Conservation (phyloP, 1,284 basidiomycete species). For the Moesziomyces sp. region DNA sequence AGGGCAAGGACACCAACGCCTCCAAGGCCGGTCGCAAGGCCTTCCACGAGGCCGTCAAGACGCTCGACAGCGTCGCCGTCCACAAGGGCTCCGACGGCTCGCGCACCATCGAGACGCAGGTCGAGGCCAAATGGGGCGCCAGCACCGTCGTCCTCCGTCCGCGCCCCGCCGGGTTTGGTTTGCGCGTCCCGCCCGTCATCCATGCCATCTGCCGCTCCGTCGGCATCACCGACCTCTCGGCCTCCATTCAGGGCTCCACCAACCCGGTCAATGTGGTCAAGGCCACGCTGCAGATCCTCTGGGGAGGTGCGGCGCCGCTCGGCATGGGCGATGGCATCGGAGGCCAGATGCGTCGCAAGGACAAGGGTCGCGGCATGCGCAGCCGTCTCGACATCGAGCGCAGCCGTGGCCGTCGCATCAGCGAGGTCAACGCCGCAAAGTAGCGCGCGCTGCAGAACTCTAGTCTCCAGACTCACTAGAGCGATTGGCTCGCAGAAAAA, state of each 20-base stretch:
- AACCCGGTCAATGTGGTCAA: slow-evolving; percentile 78
- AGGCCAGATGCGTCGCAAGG: slow-evolving; percentile 59
- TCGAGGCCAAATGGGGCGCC: slow-evolving; percentile 85
- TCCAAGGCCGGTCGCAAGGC: slow-evolving; percentile 76
- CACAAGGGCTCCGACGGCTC: slow-evolving; percentile 58
- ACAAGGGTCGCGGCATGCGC: slow-evolving; percentile 63
- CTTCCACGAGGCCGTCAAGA: slow-evolving; percentile 79
- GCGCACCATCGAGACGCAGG: slow-evolving; percentile 85
- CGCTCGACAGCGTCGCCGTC: slow-evolving; percentile 83
- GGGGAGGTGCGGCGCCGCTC: slow-evolving; percentile 58
- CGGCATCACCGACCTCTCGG: slow-evolving; percentile 92
- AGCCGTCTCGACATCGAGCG: slow-evolving; percentile 54
- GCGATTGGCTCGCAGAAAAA: no score
- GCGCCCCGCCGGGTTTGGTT: slow-evolving; percentile 86
- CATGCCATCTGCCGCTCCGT: slow-evolving; percentile 88
- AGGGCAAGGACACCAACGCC: slow-evolving; percentile 80
- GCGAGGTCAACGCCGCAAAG: slow-evolving; percentile 48
- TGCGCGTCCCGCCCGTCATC: slow-evolving; percentile 87
- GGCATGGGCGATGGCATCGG: slow-evolving; percentile 66
- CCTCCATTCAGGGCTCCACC: slow-evolving; percentile 91
- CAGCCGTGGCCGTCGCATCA: slow-evolving; percentile 58
- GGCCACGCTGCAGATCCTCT: slow-evolving; percentile 68
- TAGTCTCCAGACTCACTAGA: no score
- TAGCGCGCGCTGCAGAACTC: neutral
- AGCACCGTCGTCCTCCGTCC: slow-evolving; percentile 85